These are phyloP conservation scores for Trametes meyenii DNA, from an alignment of 768 basidiomycete genomes.

Conservation along the genomic window DNA sequence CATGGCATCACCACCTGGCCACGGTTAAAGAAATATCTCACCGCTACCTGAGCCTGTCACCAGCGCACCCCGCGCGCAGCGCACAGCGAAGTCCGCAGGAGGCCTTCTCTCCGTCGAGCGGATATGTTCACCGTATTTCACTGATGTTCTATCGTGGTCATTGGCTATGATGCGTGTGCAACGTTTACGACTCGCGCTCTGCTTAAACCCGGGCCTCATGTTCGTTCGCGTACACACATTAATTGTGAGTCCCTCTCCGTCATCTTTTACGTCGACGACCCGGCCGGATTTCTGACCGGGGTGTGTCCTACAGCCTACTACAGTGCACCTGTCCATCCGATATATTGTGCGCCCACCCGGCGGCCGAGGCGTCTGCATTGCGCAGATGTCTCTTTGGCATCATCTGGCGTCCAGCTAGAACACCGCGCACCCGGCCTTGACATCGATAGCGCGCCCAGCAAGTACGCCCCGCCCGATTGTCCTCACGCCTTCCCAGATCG, in stretches of 20 bases:
- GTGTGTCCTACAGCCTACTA: no score
- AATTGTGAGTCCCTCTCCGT: no score
- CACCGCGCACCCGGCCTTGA: background rate
- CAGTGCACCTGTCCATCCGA: no score
- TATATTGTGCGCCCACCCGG: no score
- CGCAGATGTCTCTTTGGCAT: background rate
- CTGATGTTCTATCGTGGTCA: background rate
- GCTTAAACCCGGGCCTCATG: no score
- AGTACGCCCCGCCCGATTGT: background rate
- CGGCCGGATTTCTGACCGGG: no score
- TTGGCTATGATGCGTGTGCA: background rate
- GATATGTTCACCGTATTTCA: background rate
- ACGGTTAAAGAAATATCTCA: conserved; percentile 1
- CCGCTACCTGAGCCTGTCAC: background rate
- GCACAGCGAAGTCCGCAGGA: background rate
- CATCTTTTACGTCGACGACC: no score
- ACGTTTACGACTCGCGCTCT: no score
- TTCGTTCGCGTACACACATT: no score
- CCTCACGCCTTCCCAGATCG: background rate
- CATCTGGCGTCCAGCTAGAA: background rate
- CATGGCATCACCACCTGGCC: conserved; percentile 9
- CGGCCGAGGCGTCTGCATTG: background rate
- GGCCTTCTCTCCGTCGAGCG: background rate
- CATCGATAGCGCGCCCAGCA: background rate
- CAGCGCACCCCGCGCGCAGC: background rate